A percentile compares a stretch with the other conserved stretches of the same genome.
These are phyloP conservation scores for Amauroascus niger DNA, from an alignment of 2,329 filamentous ascomycete species.

Conservation along the genomic window DNA sequence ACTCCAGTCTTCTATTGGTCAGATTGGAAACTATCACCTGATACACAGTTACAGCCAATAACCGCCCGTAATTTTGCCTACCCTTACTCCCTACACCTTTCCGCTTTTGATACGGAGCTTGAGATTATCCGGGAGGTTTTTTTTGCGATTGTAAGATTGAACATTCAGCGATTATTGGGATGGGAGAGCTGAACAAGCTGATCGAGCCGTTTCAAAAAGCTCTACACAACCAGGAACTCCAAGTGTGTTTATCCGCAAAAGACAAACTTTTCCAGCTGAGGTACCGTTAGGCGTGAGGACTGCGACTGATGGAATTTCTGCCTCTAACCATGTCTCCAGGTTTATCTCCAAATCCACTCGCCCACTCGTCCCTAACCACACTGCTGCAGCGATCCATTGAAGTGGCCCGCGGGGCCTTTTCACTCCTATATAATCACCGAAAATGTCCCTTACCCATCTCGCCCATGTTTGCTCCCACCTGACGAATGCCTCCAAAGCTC, in stretches of 20 bases:
- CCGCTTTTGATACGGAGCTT: neutral
- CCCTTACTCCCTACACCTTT: neutral
- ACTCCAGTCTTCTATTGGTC: no score
- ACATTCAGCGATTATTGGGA: no score
- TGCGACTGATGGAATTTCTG: neutral
- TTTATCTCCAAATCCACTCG: neutral
- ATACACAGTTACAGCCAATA: no score
- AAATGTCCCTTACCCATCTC: conserved; percentile 65
- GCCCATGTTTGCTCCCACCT: conserved; percentile 80
- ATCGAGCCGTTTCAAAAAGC: no score
- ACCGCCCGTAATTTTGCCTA: neutral
- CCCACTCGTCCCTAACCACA: neutral
- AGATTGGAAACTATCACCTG: no score
- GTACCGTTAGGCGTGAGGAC: neutral
- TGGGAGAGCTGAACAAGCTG: neutral
- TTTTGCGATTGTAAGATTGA: no score
- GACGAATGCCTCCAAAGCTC: conserved; percentile 77
- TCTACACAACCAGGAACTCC: no score
- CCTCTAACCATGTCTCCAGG: neutral
- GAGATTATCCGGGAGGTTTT: conserved; percentile 4
- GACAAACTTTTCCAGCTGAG: no score
- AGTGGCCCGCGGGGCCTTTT: conserved; percentile 19
- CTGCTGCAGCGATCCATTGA: neutral
- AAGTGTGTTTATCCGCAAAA: no score
- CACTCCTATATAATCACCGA: conserved; percentile 6